These are phyloP conservation scores for Polygonum aviculare DNA, from an alignment of 148 eudicot genomes.

Conservation along the genomic window DNA sequence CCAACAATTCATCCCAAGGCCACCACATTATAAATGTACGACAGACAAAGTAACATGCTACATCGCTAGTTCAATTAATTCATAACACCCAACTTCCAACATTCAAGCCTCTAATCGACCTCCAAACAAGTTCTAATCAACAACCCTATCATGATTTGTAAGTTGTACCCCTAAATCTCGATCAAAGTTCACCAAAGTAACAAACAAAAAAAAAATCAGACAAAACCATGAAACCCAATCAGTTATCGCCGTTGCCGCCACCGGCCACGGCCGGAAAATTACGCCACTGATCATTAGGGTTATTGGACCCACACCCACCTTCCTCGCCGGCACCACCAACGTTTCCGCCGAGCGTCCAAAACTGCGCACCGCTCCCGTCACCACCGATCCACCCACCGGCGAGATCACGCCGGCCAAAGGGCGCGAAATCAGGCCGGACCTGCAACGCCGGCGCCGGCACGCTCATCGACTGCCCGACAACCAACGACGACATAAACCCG, in stretches of 20 bases:
- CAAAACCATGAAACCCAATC: background rate
- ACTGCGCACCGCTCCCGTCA: background rate
- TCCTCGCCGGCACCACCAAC: background rate
- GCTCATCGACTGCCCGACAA: background rate
- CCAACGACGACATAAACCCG: background rate
- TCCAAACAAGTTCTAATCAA: background rate
- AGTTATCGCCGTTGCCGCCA: background rate
- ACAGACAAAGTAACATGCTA: background rate
- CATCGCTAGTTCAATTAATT: too few relatives aligned
- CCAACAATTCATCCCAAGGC: too few relatives aligned
- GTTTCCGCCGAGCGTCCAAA: constrained; percentile 3
- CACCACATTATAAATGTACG: background rate
- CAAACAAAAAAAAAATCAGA: background rate
- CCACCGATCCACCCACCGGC: background rate
- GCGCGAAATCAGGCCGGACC: background rate
- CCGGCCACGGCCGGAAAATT: background rate
- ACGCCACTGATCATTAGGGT: background rate
- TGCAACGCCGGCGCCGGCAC: background rate
- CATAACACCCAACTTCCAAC: background rate
- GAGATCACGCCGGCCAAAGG: background rate
- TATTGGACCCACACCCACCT: background rate
- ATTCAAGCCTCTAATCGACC: background rate
- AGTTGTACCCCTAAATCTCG: background rate
- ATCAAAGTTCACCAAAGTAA: background rate
- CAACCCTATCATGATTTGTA: background rate